A percentile compares a stretch with the other conserved stretches of the same genome.
phyloP scores from a whole-genome alignment of 2,329 filamentous ascomycete genomes.

The Colletotrichum tofieldiae region DNA sequence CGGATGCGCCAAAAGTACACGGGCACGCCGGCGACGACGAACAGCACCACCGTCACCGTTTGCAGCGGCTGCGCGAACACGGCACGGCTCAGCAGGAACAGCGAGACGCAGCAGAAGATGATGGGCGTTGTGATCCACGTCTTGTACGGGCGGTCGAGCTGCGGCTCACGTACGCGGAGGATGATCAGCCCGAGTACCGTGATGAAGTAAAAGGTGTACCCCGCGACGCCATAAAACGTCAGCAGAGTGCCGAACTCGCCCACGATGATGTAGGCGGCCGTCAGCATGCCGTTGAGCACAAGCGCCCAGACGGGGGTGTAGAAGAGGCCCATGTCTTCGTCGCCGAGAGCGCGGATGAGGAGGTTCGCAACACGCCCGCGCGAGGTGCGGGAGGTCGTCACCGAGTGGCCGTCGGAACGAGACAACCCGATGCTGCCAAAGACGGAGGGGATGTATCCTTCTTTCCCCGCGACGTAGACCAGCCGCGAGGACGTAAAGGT shows the following conservation, averaged over 20 bases:
- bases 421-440: constrained; percentile 88
- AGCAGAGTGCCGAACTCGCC: constrained; percentile 94
- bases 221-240: constrained; percentile 97
- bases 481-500: constrained; percentile 94
- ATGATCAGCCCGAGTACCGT: constrained; percentile 95
- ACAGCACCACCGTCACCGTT: constrained; percentile 88
- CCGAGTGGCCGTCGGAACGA: constrained; percentile 54
- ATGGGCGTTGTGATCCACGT: constrained; percentile 98
- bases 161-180: constrained; percentile 87
- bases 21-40: constrained; percentile 86
- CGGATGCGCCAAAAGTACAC: constrained; percentile 92
- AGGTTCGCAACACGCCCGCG: constrained; percentile 72
- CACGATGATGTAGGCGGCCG: constrained; percentile 82
- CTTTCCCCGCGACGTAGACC: constrained; percentile 94
- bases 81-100: constrained; percentile 90
- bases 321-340: constrained; percentile 85
- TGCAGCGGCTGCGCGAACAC: constrained; percentile 93
- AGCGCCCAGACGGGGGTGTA: constrained; percentile 96
- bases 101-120: constrained; percentile 96
- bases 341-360: constrained; percentile 77
- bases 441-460: constrained; percentile 89
- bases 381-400: constrained; percentile 64
- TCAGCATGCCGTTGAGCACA: constrained; percentile 83
- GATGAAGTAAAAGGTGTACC: constrained; percentile 97
- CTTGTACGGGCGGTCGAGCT: constrained; percentile 90